Percentiles rank a stretch among this genome's conserved stretches.
Conservation (phyloP, 179 eudicot species). For the Nepenthes alata region DNA sequence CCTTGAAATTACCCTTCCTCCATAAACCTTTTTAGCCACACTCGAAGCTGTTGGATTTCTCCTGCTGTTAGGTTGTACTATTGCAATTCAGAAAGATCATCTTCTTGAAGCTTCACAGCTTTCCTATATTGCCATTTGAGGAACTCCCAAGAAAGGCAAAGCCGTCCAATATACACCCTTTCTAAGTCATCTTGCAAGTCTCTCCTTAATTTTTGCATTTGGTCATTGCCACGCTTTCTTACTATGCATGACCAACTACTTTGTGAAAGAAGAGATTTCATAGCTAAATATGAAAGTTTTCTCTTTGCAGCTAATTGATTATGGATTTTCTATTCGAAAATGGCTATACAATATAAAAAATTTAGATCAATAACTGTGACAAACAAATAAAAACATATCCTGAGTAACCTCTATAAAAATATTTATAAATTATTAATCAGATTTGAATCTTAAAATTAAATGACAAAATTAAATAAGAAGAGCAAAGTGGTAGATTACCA, state of each 20-base stretch:
- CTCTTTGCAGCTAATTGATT: conserved; percentile 26
- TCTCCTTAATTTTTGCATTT: conserved; percentile 32
- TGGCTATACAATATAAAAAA: conserved; percentile 24
- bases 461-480: too few relatives aligned
- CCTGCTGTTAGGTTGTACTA: conserved; percentile 54
- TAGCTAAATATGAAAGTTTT: conserved; percentile 27
- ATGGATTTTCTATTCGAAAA: conserved; percentile 54
- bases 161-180: conserved; percentile 57
- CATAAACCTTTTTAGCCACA: conserved; percentile 51
- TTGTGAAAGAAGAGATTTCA: conserved; percentile 8
- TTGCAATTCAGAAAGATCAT: conserved; percentile 36
- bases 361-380: neutral
- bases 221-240: conserved; percentile 45
- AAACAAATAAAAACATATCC: too few relatives aligned
- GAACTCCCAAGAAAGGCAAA: conserved; percentile 83
- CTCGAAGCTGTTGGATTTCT: conserved; percentile 78
- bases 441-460: too few relatives aligned
- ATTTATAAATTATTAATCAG: too few relatives aligned
- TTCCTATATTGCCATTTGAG: conserved; percentile 61
- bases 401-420: too few relatives aligned
- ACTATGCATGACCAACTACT: conserved; percentile 40
- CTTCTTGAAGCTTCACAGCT: conserved; percentile 34
- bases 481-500: conserved; percentile 34
- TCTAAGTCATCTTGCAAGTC: conserved; percentile 59
- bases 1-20: conserved; percentile 78